Evolutionary conservation across 768 basidiomycete genomes (phyloP), one percentile per base, ranked within the genome.

Genomic region (Austroboletus festivus): DNA sequence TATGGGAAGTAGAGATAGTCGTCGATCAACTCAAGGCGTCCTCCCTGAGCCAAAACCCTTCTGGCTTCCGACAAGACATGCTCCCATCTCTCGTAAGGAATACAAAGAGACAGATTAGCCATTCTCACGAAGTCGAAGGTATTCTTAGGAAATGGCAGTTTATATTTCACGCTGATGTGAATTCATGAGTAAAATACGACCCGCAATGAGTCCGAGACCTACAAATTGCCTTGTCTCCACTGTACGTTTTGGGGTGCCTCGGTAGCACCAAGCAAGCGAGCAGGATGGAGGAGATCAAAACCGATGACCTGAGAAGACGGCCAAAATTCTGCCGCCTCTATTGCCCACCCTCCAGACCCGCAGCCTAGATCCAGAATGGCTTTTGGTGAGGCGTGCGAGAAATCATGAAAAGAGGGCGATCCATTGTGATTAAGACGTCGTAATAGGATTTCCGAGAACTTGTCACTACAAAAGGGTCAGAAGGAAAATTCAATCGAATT

Each of bases 311-410:
- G 71, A 18, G 82, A 74, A 5, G 67, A 58, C 19, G 72, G 77
- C 89, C 89, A 92, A n/a, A 66, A 58, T 19, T 61, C 69, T 3
- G 85, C 79, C 4, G 87, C 82, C 41, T 82, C 72, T 0, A 80
- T 50, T 5, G 82, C 71, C 89, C 89, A 92, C 41, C 76, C 60
- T 0, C 88, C 87, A 40, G 76, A 55, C 11, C 89, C 89, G 62
- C 87, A 90, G 3, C 89, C 89, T 12, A 92, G 66, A 58, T 91
- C 89, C 7, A 92, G 74, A 20, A 85, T 81, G 12, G 71, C 68
- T 1, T 65, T 60, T 1, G 86, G 83, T 1, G 73, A 71, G n/a
- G 66, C 67, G 20, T 72, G 71, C 30, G 71, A 60, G 51, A 75
- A 77, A 50, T 76, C 67, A 48, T 79, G 73, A 57, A 91, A 89